Evolutionary conservation across 179 eudicot genomes (phyloP).

Genomic region (Beta macrorhiza): DNA sequence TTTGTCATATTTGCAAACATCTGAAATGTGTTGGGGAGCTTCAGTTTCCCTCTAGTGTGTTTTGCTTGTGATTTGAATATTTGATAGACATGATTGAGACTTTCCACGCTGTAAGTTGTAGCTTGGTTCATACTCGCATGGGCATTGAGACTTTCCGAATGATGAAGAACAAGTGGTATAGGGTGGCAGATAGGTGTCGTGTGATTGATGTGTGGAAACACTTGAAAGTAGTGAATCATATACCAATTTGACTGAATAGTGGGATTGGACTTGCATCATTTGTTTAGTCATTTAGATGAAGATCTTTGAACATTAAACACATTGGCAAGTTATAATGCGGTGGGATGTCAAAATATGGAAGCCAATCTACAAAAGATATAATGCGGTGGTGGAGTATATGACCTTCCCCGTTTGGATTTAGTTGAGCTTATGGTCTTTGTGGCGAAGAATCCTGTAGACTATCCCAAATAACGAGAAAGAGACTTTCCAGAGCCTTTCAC

Average conservation of each 20-base stretch:
- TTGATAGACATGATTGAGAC: not conserved
- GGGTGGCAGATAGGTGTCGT: not conserved
- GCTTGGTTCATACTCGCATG: not conserved
- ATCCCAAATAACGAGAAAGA: not conserved
- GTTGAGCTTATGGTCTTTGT: not conserved
- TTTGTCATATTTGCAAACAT: not conserved
- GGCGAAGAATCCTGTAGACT: not conserved
- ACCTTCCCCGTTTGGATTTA: not conserved
- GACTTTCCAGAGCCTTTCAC: too few relatives aligned
- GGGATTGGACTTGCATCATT: not conserved
- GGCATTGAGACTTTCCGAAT: not conserved
- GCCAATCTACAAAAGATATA: not conserved
- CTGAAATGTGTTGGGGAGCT: not conserved
- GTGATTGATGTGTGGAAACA: not conserved
- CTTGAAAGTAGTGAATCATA: not conserved
- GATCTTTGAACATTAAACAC: too few relatives aligned
- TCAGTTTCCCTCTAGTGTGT: not conserved
- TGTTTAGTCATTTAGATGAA: not conserved
- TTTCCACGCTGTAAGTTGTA: not conserved
- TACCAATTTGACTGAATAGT: not conserved
- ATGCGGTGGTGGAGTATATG: not conserved
- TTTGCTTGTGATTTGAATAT: not conserved
- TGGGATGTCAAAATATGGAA: not conserved
- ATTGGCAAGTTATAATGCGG: too few relatives aligned
- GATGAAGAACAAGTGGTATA: not conserved